Evolutionary conservation across 805 yeast genomes (phyloP).

Genomic region (Kazachstania taianensis): DNA sequence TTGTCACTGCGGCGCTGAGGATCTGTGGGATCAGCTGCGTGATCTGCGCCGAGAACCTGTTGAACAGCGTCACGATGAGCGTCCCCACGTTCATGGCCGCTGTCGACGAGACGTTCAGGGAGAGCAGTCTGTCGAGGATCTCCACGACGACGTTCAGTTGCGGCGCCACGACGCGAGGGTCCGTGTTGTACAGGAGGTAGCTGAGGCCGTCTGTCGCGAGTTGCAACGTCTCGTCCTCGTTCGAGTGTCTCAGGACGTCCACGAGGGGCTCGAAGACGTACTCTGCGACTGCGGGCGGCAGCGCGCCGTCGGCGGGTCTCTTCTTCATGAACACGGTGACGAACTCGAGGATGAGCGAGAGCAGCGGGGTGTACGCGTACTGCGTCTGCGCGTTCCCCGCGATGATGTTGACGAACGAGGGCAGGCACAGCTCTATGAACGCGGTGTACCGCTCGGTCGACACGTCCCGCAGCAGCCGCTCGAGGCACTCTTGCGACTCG

Average conservation of each 20-base stretch:
- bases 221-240: constrained; percentile 74
- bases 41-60: constrained; percentile 37
- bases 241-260: constrained; percentile 30
- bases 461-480: constrained; percentile 43
- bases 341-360: constrained; percentile 32
- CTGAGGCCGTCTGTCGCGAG: constrained; percentile 66
- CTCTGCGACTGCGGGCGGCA: constrained; percentile 21
- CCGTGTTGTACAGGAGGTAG: constrained; percentile 39
- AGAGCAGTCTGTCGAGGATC: constrained; percentile 55
- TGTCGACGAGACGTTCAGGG: constrained; percentile 63
- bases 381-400: constrained; percentile 12
- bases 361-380: constrained; percentile 44
- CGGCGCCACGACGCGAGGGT: constrained; percentile 14
- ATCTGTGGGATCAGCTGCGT: constrained; percentile 39
- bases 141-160: constrained; percentile 30
- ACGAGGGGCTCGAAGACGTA: constrained; percentile 21
- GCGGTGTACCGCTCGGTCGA: constrained; percentile 35
- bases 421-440: constrained; percentile 44
- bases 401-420: constrained; percentile 37
- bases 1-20: constrained; percentile 59
- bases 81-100: constrained; percentile 73
- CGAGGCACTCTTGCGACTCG: constrained; percentile 62
- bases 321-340: constrained; percentile 23
- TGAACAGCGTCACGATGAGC: constrained; percentile 49
- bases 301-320: constrained; percentile 18